phyloP scores from a whole-genome alignment of 257 asterid species.

The Ehretia macrophylla region DNA sequence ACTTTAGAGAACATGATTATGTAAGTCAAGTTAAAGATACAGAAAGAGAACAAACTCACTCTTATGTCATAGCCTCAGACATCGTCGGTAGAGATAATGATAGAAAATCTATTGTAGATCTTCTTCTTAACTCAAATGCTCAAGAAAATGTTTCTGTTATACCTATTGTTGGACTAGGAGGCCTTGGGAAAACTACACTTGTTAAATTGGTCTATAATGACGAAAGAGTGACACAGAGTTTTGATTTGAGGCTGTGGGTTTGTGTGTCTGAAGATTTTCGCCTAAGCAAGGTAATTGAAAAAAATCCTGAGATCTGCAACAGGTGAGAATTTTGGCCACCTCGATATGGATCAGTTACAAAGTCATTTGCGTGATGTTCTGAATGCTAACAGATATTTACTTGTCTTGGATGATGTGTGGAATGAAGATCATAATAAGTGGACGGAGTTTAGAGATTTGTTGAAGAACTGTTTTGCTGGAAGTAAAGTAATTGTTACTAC shows the following conservation, averaged over 20 bases:
- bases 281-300: slow-evolving; percentile 36
- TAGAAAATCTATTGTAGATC: slow-evolving; percentile 29
- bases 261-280: slow-evolving; percentile 42
- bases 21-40: slow-evolving; percentile 12
- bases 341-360: slow-evolving; percentile 47
- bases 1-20: slow-evolving; percentile 27
- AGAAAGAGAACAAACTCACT: slow-evolving; percentile 49
- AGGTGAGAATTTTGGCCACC: slow-evolving; percentile 30
- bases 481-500: slow-evolving; percentile 47
- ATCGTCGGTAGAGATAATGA: slow-evolving; percentile 49
- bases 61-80: slow-evolving; percentile 48
- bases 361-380: slow-evolving; percentile 20
- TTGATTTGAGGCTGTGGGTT: slow-evolving; percentile 49
- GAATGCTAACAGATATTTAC: slow-evolving; percentile 31
- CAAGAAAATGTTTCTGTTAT: slow-evolving; percentile 36
- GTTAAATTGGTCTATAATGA: slow-evolving; percentile 47
- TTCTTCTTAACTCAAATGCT: slow-evolving; percentile 21
- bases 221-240: slow-evolving; percentile 22
- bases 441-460: slow-evolving; percentile 34
- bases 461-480: slow-evolving; percentile 27
- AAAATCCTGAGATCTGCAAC: slow-evolving; percentile 33
- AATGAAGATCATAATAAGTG: slow-evolving; percentile 44
- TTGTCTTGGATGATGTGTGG: slow-evolving; percentile 60
- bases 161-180: slow-evolving; percentile 53
- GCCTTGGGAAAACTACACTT: slow-evolving; percentile 52